phyloP scores from a whole-genome alignment of 495 filamentous ascomycete species.

The Talaromyces liani region DNA sequence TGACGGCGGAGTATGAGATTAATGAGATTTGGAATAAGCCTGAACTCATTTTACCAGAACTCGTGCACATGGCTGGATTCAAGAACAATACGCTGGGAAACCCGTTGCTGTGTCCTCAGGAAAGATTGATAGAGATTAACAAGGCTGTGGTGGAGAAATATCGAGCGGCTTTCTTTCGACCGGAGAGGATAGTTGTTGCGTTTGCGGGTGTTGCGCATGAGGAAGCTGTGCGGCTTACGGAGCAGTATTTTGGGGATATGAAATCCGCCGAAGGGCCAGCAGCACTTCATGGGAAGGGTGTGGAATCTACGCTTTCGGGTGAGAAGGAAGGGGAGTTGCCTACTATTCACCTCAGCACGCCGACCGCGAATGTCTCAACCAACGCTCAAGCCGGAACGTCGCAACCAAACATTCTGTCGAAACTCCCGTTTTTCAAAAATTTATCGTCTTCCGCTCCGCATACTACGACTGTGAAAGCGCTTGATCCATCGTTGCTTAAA shows the following conservation, averaged over 20 bases:
- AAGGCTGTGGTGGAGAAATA: constrained; percentile 69
- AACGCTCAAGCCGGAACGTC: constrained; percentile 31
- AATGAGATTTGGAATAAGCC: constrained; percentile 97
- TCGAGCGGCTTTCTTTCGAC: constrained; percentile 73
- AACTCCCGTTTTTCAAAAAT: constrained; percentile 90
- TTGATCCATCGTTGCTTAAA: constrained; percentile 34
- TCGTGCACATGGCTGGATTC: constrained; percentile 91
- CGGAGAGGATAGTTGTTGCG: constrained; percentile 86
- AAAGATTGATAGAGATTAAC: constrained; percentile 72
- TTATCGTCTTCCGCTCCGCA: constrained; percentile 63
- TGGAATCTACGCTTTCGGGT: constrained; percentile 47
- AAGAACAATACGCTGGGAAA: constrained; percentile 94
- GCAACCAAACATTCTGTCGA: constrained; percentile 58
- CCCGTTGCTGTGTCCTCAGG: constrained; percentile 82
- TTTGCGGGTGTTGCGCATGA: constrained; percentile 87
- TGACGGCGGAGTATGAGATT: constrained; percentile 92
- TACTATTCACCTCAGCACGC: constrained; percentile 33
- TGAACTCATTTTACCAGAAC: constrained; percentile 89
- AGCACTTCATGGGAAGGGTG: constrained; percentile 48
- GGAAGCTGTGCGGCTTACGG: constrained; percentile 70
- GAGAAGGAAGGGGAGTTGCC: constrained; percentile 32
- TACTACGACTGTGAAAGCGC: constrained; percentile 47
- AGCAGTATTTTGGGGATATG: constrained; percentile 92
- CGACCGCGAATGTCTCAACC: constrained; percentile 31
- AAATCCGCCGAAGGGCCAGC: constrained; percentile 40